Base-by-base conservation (phyloP, 257 asterid genomes). In the Catharanthus roseus region DNA sequence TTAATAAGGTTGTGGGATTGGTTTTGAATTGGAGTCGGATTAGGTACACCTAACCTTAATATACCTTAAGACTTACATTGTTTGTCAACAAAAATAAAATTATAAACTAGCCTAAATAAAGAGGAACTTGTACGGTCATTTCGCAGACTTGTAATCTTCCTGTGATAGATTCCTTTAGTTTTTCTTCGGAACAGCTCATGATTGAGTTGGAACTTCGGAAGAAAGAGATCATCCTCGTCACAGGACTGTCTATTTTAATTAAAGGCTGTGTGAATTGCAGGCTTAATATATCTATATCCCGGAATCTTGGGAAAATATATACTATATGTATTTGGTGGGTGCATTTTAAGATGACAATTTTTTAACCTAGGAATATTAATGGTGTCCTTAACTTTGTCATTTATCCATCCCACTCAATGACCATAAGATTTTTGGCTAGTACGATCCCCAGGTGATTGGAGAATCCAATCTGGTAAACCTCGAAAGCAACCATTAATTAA, bases 381-480 rank as follows among this genome's bases (percentile, higher is more conserved):
- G n/a, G 69, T 60, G 21, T 7, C 55, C n/a, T 58, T 60, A 5
- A 47, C 45, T 60, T n/a, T 45, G 47, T 41, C 47, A 41, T 57
- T 57, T 71, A 29, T 33, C 57, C 18, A 19, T 42, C 19, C 21
- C 58, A 57, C 68, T 47, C 44, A 8, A 10, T 11, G 8, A 8
- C 42, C 8, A 38, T 38, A 38, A 26, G 34, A 39, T 58, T 44
- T 44, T 45, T 10, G 6, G 69, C 41, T 45, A 58, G 44, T 60
- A 4, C 68, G 15, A 68, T 36, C 63, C 75, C 64, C 69, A 62
- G 61, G 63, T 72, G 76, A 50, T 36, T 49, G 64, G 65, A 63
- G 76, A 29, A 45, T 71, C 68, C 9, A 19, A n/a, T 23, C 23
- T 54, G n/a, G 11, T 24, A 4, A 23, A 69, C 38, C 28, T 34